A percentile compares a stretch with the other conserved stretches of the same genome.
phyloP scores from a whole-genome alignment of 2,329 filamentous ascomycete species.

The Ophiosphaerella herpotricha region DNA sequence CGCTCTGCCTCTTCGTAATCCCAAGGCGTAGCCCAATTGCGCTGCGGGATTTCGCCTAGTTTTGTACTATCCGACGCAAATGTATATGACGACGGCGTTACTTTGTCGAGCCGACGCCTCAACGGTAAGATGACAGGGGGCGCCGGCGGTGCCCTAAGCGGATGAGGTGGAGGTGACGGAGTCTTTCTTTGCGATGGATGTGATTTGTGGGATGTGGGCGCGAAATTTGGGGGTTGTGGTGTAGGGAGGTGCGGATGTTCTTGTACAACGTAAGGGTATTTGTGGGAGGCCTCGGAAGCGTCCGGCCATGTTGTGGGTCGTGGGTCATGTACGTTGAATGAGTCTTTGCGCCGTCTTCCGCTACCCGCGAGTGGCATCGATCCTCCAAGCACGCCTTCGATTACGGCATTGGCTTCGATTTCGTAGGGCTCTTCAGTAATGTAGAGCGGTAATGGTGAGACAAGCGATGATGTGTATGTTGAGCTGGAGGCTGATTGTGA shows the following conservation, averaged over 20 bases:
- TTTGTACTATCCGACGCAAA: slow-evolving; percentile 54
- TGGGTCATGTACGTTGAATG: slow-evolving; percentile 23
- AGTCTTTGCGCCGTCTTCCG: slow-evolving; percentile 23
- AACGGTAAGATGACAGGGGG: background rate
- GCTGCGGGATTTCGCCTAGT: slow-evolving; percentile 54
- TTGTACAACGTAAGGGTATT: slow-evolving; percentile 9
- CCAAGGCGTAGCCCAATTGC: slow-evolving; percentile 50
- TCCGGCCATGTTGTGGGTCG: slow-evolving; percentile 32
- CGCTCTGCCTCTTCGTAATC: slow-evolving; percentile 50
- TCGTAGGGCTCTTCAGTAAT: slow-evolving; percentile 30
- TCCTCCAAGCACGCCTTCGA: slow-evolving; percentile 14
- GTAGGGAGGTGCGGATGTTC: slow-evolving; percentile 18
- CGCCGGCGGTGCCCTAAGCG: slow-evolving; percentile 2
- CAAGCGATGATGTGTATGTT: slow-evolving; percentile 25
- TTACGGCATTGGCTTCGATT: slow-evolving; percentile 10
- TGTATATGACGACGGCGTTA: slow-evolving; percentile 49
- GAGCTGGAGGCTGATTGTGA: slow-evolving; percentile 26
- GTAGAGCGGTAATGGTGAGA: slow-evolving; percentile 32
- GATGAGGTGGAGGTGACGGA: background rate
- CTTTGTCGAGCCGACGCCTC: slow-evolving; percentile 39
- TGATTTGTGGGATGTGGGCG: slow-evolving; percentile 14
- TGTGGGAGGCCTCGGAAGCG: slow-evolving; percentile 11
- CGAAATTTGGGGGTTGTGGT: slow-evolving; percentile 19
- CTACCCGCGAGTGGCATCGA: slow-evolving; percentile 5
- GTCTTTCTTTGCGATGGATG: slow-evolving; percentile 2